Conservation (phyloP, 176 grass and related monocot species). For the Musa troglodytarum region DNA sequence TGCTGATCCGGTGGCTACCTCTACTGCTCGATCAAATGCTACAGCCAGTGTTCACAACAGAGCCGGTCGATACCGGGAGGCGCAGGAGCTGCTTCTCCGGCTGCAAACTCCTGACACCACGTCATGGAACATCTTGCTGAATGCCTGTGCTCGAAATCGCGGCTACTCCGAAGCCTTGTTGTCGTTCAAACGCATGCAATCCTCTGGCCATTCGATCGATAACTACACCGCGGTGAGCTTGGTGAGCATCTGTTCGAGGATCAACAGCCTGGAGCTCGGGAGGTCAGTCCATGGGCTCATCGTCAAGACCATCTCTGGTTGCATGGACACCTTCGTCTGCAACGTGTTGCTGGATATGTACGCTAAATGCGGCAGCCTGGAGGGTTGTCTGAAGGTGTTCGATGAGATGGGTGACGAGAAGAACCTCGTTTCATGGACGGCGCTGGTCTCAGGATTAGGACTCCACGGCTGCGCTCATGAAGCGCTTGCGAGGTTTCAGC, state of each 20-base stretch:
- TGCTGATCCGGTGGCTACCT: constrained; percentile 21
- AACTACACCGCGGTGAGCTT: constrained; percentile 46
- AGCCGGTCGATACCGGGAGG: constrained; percentile 34
- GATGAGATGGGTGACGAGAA: constrained; percentile 44
- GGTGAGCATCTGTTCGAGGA: constrained; percentile 59
- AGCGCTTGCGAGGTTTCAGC: constrained; percentile 51
- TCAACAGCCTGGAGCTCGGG: constrained; percentile 52
- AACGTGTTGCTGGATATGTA: constrained; percentile 85
- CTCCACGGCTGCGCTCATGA: constrained; percentile 56
- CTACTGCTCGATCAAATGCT: constrained; percentile 34
- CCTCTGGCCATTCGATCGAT: constrained; percentile 35
- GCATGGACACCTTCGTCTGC: constrained; percentile 39
- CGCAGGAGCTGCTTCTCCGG: constrained; percentile 44
- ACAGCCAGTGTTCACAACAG: constrained; percentile 57
- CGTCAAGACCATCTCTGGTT: constrained; percentile 44
- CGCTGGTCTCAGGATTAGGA: constrained; percentile 60
- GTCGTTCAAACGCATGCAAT: constrained; percentile 50
- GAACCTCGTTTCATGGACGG: constrained; percentile 69
- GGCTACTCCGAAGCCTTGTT: constrained; percentile 45
- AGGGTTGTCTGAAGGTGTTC: constrained; percentile 53
- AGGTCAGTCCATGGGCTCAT: constrained; percentile 56
- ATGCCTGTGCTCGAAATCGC: constrained; percentile 43
- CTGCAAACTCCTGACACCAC: constrained; percentile 32
- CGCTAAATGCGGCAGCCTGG: constrained; percentile 75
- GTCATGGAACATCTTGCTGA: constrained; percentile 75